Evolutionary conservation across 2,329 filamentous ascomycete species (phyloP).

Genomic region (Chrysosporium queenslandicum): DNA sequence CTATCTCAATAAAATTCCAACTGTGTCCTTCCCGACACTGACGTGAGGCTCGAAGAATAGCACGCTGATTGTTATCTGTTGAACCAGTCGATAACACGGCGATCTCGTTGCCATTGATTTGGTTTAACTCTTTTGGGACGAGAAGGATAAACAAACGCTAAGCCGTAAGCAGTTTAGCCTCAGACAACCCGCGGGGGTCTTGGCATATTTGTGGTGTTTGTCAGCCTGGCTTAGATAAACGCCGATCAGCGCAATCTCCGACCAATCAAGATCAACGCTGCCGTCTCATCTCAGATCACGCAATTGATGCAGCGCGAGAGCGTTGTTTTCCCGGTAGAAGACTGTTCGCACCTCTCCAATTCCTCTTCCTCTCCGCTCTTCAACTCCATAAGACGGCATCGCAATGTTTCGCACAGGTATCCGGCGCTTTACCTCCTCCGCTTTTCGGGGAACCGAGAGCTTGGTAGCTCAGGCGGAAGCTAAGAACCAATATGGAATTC

Average conservation of each 20-base stretch:
- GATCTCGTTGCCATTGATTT: constrained; percentile 3
- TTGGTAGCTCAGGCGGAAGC: constrained; percentile 38
- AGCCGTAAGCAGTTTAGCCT: background rate
- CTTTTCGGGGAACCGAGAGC: constrained; percentile 44
- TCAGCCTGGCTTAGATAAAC: background rate
- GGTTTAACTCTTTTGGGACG: constrained; percentile 12
- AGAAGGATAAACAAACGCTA: constrained; percentile 8
- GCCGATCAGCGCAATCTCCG: no score
- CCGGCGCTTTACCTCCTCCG: constrained; percentile 57
- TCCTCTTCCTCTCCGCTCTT: background rate
- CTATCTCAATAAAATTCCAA: no score
- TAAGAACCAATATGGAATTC: constrained; percentile 52
- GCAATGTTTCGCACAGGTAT: constrained; percentile 60
- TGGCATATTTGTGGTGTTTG: constrained; percentile 5
- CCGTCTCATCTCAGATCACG: constrained; percentile 1
- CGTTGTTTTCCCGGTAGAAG: background rate
- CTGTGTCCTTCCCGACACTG: no score
- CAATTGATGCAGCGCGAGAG: background rate
- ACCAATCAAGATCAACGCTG: background rate
- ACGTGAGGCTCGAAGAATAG: background rate
- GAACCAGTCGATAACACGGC: background rate
- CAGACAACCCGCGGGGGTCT: no score
- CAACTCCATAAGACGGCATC: constrained; percentile 16
- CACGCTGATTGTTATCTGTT: background rate
- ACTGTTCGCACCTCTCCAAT: background rate